phyloP scores from a whole-genome alignment of 371 early-diverging fungal genomes.

The Apophysomyces ossiformis region DNA sequence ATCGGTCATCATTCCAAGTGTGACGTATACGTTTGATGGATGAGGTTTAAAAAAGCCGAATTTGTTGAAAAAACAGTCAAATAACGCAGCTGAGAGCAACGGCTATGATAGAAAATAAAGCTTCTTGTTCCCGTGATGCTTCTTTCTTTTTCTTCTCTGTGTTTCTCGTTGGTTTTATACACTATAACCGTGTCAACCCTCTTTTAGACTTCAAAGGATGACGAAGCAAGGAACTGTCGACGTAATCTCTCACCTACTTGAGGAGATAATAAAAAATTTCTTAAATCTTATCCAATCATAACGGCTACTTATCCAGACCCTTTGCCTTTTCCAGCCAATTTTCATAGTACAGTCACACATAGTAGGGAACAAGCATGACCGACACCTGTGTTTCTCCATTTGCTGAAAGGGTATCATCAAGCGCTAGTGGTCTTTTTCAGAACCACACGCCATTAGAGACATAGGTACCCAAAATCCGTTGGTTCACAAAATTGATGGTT shows the following conservation, averaged over 20 bases:
- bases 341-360: too few relatives aligned
- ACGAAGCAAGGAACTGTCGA: background rate
- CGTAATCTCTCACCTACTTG: background rate
- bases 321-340: too few relatives aligned
- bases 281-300: slow-evolving; percentile 1
- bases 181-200: background rate
- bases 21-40: slow-evolving; percentile 3
- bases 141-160: background rate
- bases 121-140: background rate
- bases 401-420: too few relatives aligned
- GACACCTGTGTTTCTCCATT: too few relatives aligned
- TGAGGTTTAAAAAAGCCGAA: background rate
- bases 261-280: background rate
- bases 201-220: background rate
- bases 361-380: too few relatives aligned
- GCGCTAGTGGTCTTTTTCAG: too few relatives aligned
- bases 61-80: slow-evolving; percentile 7
- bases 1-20: slow-evolving; percentile 8
- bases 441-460: too few relatives aligned
- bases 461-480: too few relatives aligned
- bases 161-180: background rate
- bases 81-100: background rate
- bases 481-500: too few relatives aligned
- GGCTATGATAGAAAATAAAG: background rate
- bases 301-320: background rate